These are phyloP conservation scores for Mycena sp. DNA, from an alignment of 1,284 basidiomycete genomes.

Conservation along the genomic window DNA sequence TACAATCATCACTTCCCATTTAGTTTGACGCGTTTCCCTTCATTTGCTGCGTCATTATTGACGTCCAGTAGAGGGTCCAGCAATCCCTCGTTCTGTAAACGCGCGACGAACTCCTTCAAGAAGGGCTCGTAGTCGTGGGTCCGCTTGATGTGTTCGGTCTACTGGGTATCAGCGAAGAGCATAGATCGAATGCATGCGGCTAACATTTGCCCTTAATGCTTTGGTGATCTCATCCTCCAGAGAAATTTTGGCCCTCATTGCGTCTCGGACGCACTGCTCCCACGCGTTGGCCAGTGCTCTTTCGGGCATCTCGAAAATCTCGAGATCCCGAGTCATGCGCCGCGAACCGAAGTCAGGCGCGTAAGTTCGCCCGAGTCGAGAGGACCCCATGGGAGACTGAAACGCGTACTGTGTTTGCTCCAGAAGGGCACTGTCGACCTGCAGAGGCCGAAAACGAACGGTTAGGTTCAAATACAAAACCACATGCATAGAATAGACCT, in stretches of 20 bases:
- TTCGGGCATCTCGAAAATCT: conserved; percentile 54
- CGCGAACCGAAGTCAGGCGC: conserved; percentile 55
- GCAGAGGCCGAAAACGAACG: background rate
- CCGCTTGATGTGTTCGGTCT: conserved; percentile 65
- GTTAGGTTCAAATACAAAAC: background rate
- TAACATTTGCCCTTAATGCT: conserved; percentile 53
- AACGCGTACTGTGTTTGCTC: conserved; percentile 44
- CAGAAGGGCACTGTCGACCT: conserved; percentile 52
- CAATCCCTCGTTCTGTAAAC: conserved; percentile 56
- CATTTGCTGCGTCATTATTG: conserved; percentile 43
- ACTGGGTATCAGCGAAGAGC: background rate
- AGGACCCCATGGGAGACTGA: conserved; percentile 38
- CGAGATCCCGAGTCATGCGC: conserved; percentile 53
- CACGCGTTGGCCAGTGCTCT: conserved; percentile 49
- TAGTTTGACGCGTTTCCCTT: conserved; percentile 10
- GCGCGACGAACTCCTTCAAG: conserved; percentile 54
- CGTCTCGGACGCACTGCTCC: conserved; percentile 55
- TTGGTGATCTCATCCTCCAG: conserved; percentile 63
- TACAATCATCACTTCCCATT: background rate
- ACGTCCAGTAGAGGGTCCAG: conserved; percentile 53
- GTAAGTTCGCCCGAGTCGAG: conserved; percentile 41
- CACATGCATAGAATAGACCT: conserved; percentile 2
- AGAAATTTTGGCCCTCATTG: conserved; percentile 51
- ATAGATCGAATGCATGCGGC: conserved; percentile 1
- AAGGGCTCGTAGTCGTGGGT: conserved; percentile 73